Conservation (phyloP, 805 yeast species). For the Metschnikowia hibisci region DNA sequence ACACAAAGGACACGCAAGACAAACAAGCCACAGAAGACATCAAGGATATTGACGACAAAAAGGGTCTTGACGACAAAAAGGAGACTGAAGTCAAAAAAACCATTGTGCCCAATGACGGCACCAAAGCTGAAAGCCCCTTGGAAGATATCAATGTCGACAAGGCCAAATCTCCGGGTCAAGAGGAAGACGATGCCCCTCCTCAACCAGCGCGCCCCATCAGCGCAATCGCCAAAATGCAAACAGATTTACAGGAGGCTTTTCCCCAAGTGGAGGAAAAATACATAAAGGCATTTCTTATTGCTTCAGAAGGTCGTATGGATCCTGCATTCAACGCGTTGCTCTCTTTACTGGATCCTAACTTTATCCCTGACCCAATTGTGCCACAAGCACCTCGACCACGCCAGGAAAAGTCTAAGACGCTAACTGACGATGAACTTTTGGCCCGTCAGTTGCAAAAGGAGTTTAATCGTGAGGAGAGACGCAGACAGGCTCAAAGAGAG, state of each 20-base stretch:
- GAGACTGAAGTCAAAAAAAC: background rate
- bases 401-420: slow-evolving; percentile 24
- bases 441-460: slow-evolving; percentile 78
- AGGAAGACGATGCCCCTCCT: slow-evolving; percentile 27
- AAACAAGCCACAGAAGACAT: background rate
- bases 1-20: background rate
- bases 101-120: background rate
- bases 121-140: background rate
- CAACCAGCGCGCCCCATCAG: slow-evolving; percentile 57
- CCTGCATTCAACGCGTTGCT: slow-evolving; percentile 86
- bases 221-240: slow-evolving; percentile 50
- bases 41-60: background rate
- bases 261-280: slow-evolving; percentile 71
- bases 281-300: slow-evolving; percentile 76
- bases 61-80: background rate
- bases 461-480: slow-evolving; percentile 43
- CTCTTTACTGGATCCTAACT: slow-evolving; percentile 69
- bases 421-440: slow-evolving; percentile 67
- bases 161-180: background rate
- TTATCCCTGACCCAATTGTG: slow-evolving; percentile 47
- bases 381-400: slow-evolving; percentile 4
- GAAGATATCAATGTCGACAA: background rate
- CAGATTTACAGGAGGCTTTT: slow-evolving; percentile 78
- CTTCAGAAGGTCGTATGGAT: slow-evolving; percentile 75
- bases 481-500: slow-evolving; percentile 24